phyloP scores from a whole-genome alignment of 176 grass and related monocot genomes.

The Themeda triandra region DNA sequence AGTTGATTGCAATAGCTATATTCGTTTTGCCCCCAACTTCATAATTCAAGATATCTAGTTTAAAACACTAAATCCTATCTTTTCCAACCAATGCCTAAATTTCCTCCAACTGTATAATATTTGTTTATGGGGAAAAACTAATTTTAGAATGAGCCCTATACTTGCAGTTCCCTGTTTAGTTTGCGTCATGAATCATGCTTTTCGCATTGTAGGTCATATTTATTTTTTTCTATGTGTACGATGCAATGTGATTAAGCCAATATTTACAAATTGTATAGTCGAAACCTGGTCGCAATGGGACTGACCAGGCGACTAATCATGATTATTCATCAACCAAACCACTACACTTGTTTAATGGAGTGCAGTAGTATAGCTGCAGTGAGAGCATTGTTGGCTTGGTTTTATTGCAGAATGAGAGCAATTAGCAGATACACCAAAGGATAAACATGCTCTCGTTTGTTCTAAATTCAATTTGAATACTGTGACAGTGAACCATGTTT shows the following conservation, averaged over 20 bases:
- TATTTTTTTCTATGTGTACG: background rate
- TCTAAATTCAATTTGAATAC: constrained; percentile 9
- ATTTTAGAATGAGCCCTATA: background rate
- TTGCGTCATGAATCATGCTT: constrained; percentile 11
- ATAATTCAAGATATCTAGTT: too few species aligned
- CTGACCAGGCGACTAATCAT: background rate
- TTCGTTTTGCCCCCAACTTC: background rate
- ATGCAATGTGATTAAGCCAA: background rate
- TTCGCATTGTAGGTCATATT: background rate
- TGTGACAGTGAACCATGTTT: background rate
- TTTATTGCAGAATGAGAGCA: background rate
- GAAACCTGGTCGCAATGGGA: background rate
- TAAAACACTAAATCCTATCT: background rate
- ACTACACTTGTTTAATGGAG: background rate
- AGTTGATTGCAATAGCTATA: background rate
- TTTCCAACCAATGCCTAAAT: background rate
- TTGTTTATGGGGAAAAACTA: background rate
- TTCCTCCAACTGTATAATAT: background rate
- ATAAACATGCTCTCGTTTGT: background rate
- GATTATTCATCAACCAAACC: too few species aligned
- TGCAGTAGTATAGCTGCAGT: constrained; percentile 3
- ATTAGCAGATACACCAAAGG: background rate
- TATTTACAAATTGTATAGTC: background rate
- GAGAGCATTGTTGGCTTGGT: background rate
- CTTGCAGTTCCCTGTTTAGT: background rate